phyloP scores from a whole-genome alignment of 257 asterid genomes.

The Linaria vulgaris region DNA sequence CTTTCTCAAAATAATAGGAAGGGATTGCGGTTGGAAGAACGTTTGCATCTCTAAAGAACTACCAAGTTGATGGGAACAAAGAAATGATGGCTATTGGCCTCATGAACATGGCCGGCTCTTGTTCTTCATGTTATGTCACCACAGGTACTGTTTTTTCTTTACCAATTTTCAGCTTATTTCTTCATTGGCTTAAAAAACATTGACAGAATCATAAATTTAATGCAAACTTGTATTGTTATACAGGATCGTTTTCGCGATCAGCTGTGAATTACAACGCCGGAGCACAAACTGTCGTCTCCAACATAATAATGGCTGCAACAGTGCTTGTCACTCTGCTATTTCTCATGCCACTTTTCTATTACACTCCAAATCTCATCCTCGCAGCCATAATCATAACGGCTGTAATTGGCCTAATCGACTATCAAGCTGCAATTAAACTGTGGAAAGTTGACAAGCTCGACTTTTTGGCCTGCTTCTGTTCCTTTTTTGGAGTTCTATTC shows the following conservation, averaged over 20 bases:
- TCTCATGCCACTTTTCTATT: constrained; percentile 82
- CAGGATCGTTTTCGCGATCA: constrained; percentile 93
- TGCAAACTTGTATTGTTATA: background rate
- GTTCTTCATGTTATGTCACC: constrained; percentile 72
- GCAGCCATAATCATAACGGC: constrained; percentile 92
- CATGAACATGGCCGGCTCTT: constrained; percentile 72
- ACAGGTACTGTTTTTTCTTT: constrained; percentile 40
- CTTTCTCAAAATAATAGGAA: constrained; percentile 41
- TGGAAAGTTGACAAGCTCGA: constrained; percentile 98
- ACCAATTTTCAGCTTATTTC: background rate
- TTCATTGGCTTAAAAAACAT: background rate
- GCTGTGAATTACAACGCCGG: constrained; percentile 94
- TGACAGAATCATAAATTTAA: background rate
- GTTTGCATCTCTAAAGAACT: constrained; percentile 74
- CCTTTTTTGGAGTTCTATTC: constrained; percentile 91
- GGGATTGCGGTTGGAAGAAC: constrained; percentile 86
- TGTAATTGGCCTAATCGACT: constrained; percentile 83
- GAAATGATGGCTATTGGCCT: constrained; percentile 85
- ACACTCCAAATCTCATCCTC: constrained; percentile 78
- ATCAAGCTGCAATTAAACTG: constrained; percentile 56
- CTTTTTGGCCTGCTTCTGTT: constrained; percentile 73
- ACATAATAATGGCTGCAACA: constrained; percentile 74
- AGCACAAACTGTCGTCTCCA: constrained; percentile 76
- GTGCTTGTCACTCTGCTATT: constrained; percentile 72
- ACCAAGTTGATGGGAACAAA: constrained; percentile 80